phyloP scores from a whole-genome alignment of 2,329 filamentous ascomycete genomes.

The Keithomyces neogunnii region DNA sequence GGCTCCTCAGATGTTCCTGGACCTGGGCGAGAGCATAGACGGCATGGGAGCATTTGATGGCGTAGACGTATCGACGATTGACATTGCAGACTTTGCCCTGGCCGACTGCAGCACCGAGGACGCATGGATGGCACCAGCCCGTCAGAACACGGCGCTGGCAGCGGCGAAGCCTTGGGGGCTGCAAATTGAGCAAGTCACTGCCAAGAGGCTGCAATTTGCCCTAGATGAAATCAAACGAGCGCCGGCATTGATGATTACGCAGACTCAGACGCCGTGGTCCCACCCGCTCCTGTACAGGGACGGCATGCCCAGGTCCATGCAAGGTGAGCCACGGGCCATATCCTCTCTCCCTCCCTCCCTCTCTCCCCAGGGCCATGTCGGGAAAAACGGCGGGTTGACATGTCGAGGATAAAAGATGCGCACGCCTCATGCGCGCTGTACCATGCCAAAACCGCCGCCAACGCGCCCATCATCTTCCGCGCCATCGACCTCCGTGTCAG shows the following conservation, averaged over 20 bases:
- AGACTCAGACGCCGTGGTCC: conserved; percentile 43
- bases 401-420: conserved; percentile 30
- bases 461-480: conserved; percentile 38
- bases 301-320: conserved; percentile 40
- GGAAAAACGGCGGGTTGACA: not conserved
- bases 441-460: conserved; percentile 37
- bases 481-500: conserved; percentile 36
- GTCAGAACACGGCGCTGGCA: conserved; percentile 13
- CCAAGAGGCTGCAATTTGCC: conserved; percentile 29
- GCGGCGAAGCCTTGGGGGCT: conserved; percentile 15
- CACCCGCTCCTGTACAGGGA: conserved; percentile 43
- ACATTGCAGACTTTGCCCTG: conserved; percentile 4
- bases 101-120: conserved; percentile 9
- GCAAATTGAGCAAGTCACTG: conserved; percentile 15
- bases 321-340: conserved; percentile 25
- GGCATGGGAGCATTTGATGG: no score
- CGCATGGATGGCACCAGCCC: conserved; percentile 14
- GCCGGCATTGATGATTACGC: conserved; percentile 36
- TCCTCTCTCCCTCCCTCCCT: no score
- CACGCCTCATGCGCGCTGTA: conserved; percentile 45
- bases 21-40: not conserved
- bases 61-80: no score
- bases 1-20: conserved; percentile 1
- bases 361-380: no score
- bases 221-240: conserved; percentile 45